Conservation (phyloP, 2,329 filamentous ascomycete genomes). For the Aspergillus transmontanensis region DNA sequence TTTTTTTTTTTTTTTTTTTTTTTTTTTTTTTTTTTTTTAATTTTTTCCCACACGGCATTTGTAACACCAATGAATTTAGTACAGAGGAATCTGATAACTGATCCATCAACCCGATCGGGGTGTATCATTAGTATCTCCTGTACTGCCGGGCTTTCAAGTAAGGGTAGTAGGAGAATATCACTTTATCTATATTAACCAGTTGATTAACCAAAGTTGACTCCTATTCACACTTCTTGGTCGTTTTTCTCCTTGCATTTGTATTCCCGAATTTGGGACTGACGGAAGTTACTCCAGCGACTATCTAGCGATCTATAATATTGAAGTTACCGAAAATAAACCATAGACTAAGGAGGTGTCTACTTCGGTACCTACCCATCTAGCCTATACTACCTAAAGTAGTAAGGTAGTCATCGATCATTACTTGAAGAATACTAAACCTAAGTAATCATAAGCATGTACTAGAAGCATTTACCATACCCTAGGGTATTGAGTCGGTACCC, state of each 20-base stretch:
- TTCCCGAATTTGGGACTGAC: background rate
- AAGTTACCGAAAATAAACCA: background rate
- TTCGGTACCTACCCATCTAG: background rate
- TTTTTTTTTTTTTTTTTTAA: background rate
- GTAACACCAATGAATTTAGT: background rate
- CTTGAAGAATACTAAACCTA: background rate
- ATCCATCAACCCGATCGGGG: too few species aligned
- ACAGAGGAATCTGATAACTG: background rate
- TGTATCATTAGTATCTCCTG: background rate
- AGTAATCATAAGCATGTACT: background rate
- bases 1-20: background rate
- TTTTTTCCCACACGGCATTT: background rate
- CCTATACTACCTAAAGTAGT: background rate
- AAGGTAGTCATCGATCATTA: background rate
- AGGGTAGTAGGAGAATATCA: background rate
- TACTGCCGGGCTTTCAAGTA: background rate
- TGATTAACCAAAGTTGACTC: background rate
- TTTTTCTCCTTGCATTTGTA: background rate
- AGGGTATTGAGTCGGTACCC: background rate
- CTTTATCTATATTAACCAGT: background rate
- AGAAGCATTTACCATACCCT: background rate
- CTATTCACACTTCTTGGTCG: background rate
- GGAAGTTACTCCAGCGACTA: constrained; percentile 1
- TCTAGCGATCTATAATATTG: background rate
- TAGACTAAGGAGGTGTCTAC: background rate